A percentile compares a stretch with the other conserved stretches of the same genome.
These are phyloP conservation scores for Candida gigantensis DNA, from an alignment of 1,139 yeast species.

Conservation along the genomic window DNA sequence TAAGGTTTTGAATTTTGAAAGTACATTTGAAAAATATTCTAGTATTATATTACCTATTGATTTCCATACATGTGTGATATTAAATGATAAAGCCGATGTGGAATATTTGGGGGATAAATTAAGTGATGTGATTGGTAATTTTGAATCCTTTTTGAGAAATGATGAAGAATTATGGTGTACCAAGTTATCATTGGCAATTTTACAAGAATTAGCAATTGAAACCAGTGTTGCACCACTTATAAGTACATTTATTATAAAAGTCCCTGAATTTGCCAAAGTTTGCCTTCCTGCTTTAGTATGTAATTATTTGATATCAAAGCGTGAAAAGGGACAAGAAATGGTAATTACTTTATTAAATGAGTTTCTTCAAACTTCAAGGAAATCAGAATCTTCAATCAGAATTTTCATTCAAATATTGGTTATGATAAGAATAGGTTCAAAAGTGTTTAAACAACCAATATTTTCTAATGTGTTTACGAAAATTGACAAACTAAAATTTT, in stretches of 20 bases:
- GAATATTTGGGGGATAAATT: constrained; percentile 18
- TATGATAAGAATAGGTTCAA: constrained; percentile 47
- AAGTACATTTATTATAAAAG: constrained; percentile 25
- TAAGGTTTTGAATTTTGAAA: constrained; percentile 21
- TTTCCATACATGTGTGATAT: constrained; percentile 32
- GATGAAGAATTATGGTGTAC: constrained; percentile 29
- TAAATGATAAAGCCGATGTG: constrained; percentile 26
- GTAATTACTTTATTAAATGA: constrained; percentile 15
- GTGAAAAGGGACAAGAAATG: constrained; percentile 14
- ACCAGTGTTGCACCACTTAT: constrained; percentile 27
- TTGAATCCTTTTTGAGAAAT: constrained; percentile 9
- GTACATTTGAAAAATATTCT: constrained; percentile 15
- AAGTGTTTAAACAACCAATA: constrained; percentile 21
- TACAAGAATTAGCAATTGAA: constrained; percentile 30
- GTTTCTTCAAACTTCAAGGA: constrained; percentile 11
- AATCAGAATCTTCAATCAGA: constrained; percentile 20
- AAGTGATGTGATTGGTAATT: constrained; percentile 15
- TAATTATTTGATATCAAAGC: constrained; percentile 20
- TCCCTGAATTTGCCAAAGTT: constrained; percentile 22
- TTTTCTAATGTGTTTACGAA: constrained; percentile 37
- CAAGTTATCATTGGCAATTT: constrained; percentile 32
- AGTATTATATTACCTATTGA: constrained; percentile 31
- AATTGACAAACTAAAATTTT: constrained; percentile 34
- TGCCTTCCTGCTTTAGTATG: constrained; percentile 28
- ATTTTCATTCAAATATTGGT: constrained; percentile 42